Conservation (phyloP, 2,329 filamentous ascomycete species). For the Claviceps paspali region DNA sequence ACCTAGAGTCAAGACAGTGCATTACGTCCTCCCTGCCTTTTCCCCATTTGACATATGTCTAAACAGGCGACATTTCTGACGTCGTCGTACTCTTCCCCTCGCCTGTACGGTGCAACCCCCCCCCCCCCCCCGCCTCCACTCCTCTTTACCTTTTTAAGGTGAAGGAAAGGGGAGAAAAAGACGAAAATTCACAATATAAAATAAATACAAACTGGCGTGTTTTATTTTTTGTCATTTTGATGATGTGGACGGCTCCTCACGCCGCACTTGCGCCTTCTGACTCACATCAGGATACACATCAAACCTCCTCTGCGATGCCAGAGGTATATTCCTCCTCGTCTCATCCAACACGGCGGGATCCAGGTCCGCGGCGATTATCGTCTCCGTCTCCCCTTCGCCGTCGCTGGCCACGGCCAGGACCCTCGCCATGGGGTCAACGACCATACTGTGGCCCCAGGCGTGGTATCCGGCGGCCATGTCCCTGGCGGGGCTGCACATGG, state of each 20-base stretch:
- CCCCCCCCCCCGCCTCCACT: too few species aligned
- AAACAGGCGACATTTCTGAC: too few species aligned
- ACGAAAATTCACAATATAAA: too few species aligned
- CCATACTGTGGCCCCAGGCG: slow-evolving; percentile 82
- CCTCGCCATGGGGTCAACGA: slow-evolving; percentile 74
- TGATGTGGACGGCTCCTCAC: slow-evolving; percentile 14
- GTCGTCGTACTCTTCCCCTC: too few species aligned
- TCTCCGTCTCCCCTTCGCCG: slow-evolving; percentile 63
- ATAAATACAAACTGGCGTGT: background rate
- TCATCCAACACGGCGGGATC: slow-evolving; percentile 53
- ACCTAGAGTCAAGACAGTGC: too few species aligned
- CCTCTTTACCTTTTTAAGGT: too few species aligned
- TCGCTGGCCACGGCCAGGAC: slow-evolving; percentile 71
- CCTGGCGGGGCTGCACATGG: slow-evolving; percentile 77
- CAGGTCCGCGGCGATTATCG: slow-evolving; percentile 60
- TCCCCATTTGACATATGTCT: too few species aligned
- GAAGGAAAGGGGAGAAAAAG: background rate
- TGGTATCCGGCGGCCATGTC: slow-evolving; percentile 66
- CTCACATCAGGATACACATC: slow-evolving; percentile 92
- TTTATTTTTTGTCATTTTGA: too few species aligned
- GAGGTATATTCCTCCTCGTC: slow-evolving; percentile 67
- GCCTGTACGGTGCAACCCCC: too few species aligned
- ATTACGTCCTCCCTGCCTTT: too few species aligned
- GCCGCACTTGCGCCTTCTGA: slow-evolving; percentile 34
- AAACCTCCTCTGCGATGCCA: slow-evolving; percentile 73